Evolutionary conservation across 78 protist genomes (phyloP).

Genomic region (Acrasis kona): DNA sequence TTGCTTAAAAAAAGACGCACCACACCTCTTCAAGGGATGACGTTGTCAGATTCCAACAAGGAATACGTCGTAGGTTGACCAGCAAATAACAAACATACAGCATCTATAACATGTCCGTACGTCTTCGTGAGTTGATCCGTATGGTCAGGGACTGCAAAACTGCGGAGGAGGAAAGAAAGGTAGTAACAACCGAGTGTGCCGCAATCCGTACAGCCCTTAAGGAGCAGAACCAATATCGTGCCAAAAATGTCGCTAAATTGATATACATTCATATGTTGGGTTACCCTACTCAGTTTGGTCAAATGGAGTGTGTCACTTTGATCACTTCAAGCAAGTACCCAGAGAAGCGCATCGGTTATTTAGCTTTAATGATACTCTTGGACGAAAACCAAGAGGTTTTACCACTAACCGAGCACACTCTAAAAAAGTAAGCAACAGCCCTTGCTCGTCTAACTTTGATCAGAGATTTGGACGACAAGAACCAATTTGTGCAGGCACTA

Average conservation of each 20-base stretch:
- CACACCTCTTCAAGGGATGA: too few relatives aligned
- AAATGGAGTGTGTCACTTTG: conserved; percentile 91
- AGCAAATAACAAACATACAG: too few relatives aligned
- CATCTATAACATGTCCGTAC: too few relatives aligned
- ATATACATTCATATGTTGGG: conserved; percentile 97
- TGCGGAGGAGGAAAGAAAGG: conserved; percentile 90
- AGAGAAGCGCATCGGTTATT: conserved; percentile 94
- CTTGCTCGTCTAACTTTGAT: neutral
- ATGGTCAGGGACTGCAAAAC: conserved; percentile 82
- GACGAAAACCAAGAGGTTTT: conserved; percentile 91
- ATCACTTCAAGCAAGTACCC: conserved; percentile 69
- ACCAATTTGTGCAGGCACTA: conserved; percentile 82
- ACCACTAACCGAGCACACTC: conserved; percentile 81
- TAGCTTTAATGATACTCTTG: conserved; percentile 81
- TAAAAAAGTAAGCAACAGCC: conserved; percentile 59
- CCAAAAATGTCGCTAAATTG: conserved; percentile 90
- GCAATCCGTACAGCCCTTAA: conserved; percentile 82
- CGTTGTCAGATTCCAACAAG: too few relatives aligned
- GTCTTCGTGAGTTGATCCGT: conserved; percentile 79
- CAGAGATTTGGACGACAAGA: conserved; percentile 62
- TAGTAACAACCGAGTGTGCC: conserved; percentile 85
- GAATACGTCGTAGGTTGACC: too few relatives aligned
- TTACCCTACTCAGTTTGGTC: conserved; percentile 87
- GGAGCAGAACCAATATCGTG: conserved; percentile 18
- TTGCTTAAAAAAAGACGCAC: too few relatives aligned